Evolutionary conservation across 2,329 filamentous ascomycete species (phyloP), one percentile per base, ranked within the genome.

Genomic region (Aspergillaceae sp.): DNA sequence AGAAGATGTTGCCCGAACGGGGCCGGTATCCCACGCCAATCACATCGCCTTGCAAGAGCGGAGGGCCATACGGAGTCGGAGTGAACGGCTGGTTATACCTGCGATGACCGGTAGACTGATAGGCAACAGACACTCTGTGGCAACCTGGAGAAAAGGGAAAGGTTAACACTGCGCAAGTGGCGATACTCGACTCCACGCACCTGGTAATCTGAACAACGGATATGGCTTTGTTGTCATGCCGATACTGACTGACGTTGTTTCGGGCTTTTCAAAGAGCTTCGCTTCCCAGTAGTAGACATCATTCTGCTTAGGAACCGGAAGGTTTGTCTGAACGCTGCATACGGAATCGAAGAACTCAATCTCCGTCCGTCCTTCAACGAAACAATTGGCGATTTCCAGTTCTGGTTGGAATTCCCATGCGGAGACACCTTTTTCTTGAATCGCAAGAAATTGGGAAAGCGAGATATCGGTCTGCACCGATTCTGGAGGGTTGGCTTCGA

Each of bases 381-480:
- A 98, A 68, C 92, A 98, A 69, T 97, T 97, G 56, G 92, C 92
- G 56, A 97, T 96, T 69, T 98, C 92, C 33, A 97, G 73, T 67
- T 98, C 92, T n/a, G 92, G 92, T 67, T 97, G 92, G 61, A 98
- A 98, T 67, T 98, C 92, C 92, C 92, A 98, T 5, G 92, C 92
- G 4, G 92, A 95, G n/a, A 98, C 91, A 43, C 92, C 92, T 68
- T 98, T 98, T 73, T 98, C 92, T 72, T 98, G 92, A 55, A 98
- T 98, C 37, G 92, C 92, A 48, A 98, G 78, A 65, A 95, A 97
- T 66, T 98, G 92, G 33, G 92, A 97, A 53, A 98, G 73, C 26
- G 92, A 97, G 54, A 98, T 98, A 64, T 98, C 92, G 56, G 92
- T 97, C 61, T 92, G 89, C 48, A 91, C 74, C 5, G 92, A 97